Evolutionary conservation across 345 rosid species (phyloP), one percentile per base, ranked within the genome.

Genomic region (Eutrema heterophyllum): DNA sequence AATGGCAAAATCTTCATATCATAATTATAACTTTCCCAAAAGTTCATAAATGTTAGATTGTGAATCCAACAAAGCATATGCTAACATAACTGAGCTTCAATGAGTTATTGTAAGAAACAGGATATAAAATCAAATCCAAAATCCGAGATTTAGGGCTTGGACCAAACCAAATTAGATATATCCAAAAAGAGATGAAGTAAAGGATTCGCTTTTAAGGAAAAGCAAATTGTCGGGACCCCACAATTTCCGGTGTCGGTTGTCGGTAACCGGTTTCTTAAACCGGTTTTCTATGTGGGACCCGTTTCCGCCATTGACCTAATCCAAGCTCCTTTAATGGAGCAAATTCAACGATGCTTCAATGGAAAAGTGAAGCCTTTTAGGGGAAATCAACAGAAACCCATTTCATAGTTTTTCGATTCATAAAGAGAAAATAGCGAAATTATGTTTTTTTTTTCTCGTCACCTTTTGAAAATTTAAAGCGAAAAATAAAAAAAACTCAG

Each of bases 181-280:
- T 61, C 30, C 73, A 81, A 84, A 81, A 78, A 68, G 66, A 60
- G 45, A 64, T 15, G 36, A 36, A 29, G 21, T 49, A 69, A 67
- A 29, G 55, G 75, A 83, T 80, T 85, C 72, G 84, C 90, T 86
- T 83, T 85, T 57, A 85, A 80, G 89, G 35, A 24, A 71, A 82
- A 77, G 80, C 58, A 59, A 77, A 75, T 74, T 24, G 51, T 32
- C 24, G 58, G 82, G 90, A 41, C 43, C 82, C 82, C 81, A 45
- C 70, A 60, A 21, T 12, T 48, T 59, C 18, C 61, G 59, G 75
- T 79, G 83, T 83, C 83, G 81, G 82, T 72, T 76, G 87, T 71
- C 80, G 58, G 72, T 39, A 30, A 69, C 59, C 51, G 29, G 74
- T 67, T 38, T 30, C 5, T 6, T 26, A 40, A 35, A 36, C 56